These are phyloP conservation scores for Gillenia trifoliata DNA, from an alignment of 306 rosid species.

Conservation along the genomic window DNA sequence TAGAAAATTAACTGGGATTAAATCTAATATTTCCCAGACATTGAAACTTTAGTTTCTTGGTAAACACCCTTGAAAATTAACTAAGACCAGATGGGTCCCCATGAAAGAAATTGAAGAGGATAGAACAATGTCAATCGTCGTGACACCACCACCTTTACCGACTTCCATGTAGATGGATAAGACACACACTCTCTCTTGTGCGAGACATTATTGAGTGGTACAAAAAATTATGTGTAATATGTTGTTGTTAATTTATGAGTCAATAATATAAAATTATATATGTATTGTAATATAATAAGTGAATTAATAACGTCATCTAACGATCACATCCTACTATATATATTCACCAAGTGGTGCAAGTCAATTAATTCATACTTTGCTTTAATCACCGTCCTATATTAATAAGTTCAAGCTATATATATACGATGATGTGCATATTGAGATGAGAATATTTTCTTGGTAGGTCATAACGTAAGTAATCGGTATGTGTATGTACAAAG, in stretches of 20 bases:
- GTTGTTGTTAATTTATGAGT: neutral
- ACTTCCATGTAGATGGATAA: neutral
- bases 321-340: neutral
- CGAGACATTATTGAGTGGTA: too few species aligned
- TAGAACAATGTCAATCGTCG: neutral
- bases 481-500: neutral
- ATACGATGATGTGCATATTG: neutral
- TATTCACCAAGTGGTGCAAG: neutral
- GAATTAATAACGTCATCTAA: neutral
- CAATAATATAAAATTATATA: too few species aligned
- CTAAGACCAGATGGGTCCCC: neutral
- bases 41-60: neutral
- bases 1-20: neutral
- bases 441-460: neutral
- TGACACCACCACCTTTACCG: too few species aligned
- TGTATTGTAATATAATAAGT: too few species aligned
- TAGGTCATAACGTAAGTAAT: neutral
- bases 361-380: neutral
- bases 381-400: neutral
- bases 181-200: too few species aligned
- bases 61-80: neutral
- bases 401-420: neutral
- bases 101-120: neutral
- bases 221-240: too few species aligned
- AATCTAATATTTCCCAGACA: neutral